These are phyloP conservation scores for Styphnolobium japonicum DNA, from an alignment of 306 rosid genomes.

Conservation along the genomic window DNA sequence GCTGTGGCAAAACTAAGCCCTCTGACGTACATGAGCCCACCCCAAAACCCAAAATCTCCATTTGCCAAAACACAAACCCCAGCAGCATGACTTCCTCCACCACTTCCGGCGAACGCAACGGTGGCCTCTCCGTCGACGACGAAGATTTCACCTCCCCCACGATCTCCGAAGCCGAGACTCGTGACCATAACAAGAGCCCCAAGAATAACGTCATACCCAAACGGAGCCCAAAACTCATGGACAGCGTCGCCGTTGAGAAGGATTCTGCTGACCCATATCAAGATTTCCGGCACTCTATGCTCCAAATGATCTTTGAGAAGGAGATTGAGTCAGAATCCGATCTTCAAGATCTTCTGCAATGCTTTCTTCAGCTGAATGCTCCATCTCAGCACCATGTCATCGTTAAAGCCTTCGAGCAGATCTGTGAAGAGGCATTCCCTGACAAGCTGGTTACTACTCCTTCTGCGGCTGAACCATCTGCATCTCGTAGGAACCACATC, in stretches of 20 bases:
- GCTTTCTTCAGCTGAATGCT: slow-evolving; percentile 55
- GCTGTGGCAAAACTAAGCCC: slow-evolving; percentile 39
- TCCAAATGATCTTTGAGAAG: slow-evolving; percentile 67
- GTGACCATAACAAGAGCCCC: background rate
- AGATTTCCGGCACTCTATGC: slow-evolving; percentile 62
- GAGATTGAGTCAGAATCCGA: slow-evolving; percentile 46
- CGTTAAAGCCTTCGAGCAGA: slow-evolving; percentile 40
- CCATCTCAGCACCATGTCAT: slow-evolving; percentile 40
- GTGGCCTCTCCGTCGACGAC: slow-evolving; percentile 17
- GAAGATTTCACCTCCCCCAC: slow-evolving; percentile 42
- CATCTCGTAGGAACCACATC: background rate
- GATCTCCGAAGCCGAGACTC: slow-evolving; percentile 24
- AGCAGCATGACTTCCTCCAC: slow-evolving; percentile 37
- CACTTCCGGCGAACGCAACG: slow-evolving; percentile 31
- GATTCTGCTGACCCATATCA: slow-evolving; percentile 51
- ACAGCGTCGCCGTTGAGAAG: slow-evolving; percentile 56
- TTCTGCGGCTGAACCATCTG: background rate
- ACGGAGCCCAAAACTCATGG: slow-evolving; percentile 27
- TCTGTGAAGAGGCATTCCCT: slow-evolving; percentile 45
- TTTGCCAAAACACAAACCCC: background rate
- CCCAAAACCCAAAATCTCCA: slow-evolving; percentile 25
- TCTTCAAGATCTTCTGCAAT: slow-evolving; percentile 51
- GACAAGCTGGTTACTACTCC: slow-evolving; percentile 1
- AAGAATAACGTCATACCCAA: background rate
- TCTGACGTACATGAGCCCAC: slow-evolving; percentile 44